Percentiles rank a stretch among this genome's conserved stretches.
These are phyloP conservation scores for Escallonia herrerae DNA, from an alignment of 129 eudicot species.

Conservation along the genomic window DNA sequence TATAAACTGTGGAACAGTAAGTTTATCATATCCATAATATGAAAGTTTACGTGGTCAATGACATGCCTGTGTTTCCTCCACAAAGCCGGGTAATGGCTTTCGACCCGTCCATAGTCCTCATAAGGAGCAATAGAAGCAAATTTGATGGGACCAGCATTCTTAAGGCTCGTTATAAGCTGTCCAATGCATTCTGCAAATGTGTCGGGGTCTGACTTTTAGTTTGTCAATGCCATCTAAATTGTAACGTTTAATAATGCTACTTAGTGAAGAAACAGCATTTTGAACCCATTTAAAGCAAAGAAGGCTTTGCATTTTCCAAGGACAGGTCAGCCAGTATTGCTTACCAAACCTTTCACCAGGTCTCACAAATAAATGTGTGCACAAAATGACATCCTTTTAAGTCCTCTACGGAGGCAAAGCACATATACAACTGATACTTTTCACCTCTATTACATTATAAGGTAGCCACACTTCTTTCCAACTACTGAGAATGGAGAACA, in stretches of 20 bases:
- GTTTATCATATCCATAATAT: constrained; percentile 43
- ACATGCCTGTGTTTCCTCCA: constrained; percentile 46
- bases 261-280: constrained; percentile 48
- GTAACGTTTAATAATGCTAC: constrained; percentile 31
- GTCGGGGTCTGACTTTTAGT: constrained; percentile 22
- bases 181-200: constrained; percentile 54
- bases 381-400: too few relatives aligned
- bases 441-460: too few relatives aligned
- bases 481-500: too few relatives aligned
- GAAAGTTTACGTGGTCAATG: constrained; percentile 55
- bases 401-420: too few relatives aligned
- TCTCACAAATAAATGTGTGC: too few relatives aligned
- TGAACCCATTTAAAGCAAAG: constrained; percentile 42
- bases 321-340: too few relatives aligned
- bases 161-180: constrained; percentile 34
- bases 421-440: too few relatives aligned
- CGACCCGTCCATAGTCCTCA: constrained; percentile 34
- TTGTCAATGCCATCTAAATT: constrained; percentile 54
- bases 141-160: constrained; percentile 21
- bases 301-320: constrained; percentile 7
- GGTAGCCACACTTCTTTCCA: too few relatives aligned
- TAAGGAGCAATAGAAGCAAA: constrained; percentile 59
- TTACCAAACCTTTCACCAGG: too few relatives aligned
- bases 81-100: constrained; percentile 36
- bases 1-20: constrained; percentile 24